These are phyloP conservation scores for Phytophthora pini DNA, from an alignment of 352 stramenopile genomes.

Conservation along the genomic window DNA sequence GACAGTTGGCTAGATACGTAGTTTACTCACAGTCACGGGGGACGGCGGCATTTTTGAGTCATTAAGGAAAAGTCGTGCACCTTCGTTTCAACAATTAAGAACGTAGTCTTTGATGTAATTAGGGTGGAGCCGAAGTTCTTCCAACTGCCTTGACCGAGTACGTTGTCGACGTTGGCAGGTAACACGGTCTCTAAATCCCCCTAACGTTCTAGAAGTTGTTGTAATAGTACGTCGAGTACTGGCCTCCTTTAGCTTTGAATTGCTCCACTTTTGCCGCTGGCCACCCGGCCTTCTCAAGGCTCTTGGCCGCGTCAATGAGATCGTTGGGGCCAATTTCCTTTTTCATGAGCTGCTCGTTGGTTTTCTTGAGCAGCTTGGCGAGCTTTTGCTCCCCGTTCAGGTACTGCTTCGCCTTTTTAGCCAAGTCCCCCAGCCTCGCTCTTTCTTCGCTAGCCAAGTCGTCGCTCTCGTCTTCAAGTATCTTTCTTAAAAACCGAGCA, in stretches of 20 bases:
- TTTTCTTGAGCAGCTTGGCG: not conserved
- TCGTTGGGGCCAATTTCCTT: not conserved
- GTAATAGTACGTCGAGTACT: not conserved
- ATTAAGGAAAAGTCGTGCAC: too few species aligned
- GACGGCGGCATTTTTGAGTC: too few species aligned
- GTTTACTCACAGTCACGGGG: too few species aligned
- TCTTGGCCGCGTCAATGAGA: not conserved
- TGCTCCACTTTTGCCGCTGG: not conserved
- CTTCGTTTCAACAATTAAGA: too few species aligned
- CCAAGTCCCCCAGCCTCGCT: not conserved
- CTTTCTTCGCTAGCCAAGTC: not conserved
- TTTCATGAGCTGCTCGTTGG: not conserved
- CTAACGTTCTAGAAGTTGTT: too few species aligned
- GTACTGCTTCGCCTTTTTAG: not conserved
- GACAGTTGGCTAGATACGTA: too few species aligned
- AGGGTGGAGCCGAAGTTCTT: too few species aligned
- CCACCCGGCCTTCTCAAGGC: not conserved
- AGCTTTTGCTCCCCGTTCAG: not conserved
- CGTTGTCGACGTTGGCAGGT: too few species aligned
- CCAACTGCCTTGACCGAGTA: too few species aligned
- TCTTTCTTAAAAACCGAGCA: not conserved
- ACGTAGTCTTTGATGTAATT: too few species aligned
- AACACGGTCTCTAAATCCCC: too few species aligned
- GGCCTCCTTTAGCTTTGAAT: not conserved
- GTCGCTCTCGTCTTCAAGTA: not conserved